phyloP scores from a whole-genome alignment of 148 eudicot genomes.

The Agrostemma githago region DNA sequence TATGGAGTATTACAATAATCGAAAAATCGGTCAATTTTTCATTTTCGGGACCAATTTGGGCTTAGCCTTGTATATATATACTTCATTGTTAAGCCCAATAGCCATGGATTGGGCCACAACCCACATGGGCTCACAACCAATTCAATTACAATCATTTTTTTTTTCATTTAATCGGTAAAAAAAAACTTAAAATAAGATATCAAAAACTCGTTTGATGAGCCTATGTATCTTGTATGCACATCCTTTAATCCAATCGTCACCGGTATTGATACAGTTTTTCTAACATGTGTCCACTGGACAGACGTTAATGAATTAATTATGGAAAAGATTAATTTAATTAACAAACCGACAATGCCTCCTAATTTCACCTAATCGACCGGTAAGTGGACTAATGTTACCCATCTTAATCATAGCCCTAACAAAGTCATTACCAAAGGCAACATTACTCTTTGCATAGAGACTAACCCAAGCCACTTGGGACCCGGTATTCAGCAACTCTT shows the following conservation, averaged over 20 bases:
- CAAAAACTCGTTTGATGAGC: background rate
- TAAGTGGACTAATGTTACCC: slow-evolving; percentile 46
- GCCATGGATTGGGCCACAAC: background rate
- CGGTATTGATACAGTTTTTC: background rate
- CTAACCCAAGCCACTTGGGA: slow-evolving; percentile 35
- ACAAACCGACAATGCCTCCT: slow-evolving; percentile 45
- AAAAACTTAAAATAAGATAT: background rate
- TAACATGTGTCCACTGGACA: too few species aligned
- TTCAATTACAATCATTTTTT: background rate
- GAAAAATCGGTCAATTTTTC: background rate
- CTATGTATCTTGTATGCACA: background rate
- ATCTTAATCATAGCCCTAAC: slow-evolving; percentile 39
- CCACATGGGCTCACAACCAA: background rate
- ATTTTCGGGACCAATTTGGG: background rate
- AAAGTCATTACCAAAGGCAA: slow-evolving; percentile 37
- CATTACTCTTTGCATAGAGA: slow-evolving; percentile 28
- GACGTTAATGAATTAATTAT: background rate
- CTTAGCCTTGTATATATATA: too few species aligned
- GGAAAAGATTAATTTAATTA: slow-evolving; percentile 22
- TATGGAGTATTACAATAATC: too few species aligned
- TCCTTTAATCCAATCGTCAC: background rate
- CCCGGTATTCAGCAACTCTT: slow-evolving; percentile 41
- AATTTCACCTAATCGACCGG: slow-evolving; percentile 46
- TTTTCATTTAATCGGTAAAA: background rate
- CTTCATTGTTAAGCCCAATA: background rate